These are phyloP conservation scores for Paraglomus brasilianum DNA, from an alignment of 192 early-diverging fungal genomes.

Conservation along the genomic window DNA sequence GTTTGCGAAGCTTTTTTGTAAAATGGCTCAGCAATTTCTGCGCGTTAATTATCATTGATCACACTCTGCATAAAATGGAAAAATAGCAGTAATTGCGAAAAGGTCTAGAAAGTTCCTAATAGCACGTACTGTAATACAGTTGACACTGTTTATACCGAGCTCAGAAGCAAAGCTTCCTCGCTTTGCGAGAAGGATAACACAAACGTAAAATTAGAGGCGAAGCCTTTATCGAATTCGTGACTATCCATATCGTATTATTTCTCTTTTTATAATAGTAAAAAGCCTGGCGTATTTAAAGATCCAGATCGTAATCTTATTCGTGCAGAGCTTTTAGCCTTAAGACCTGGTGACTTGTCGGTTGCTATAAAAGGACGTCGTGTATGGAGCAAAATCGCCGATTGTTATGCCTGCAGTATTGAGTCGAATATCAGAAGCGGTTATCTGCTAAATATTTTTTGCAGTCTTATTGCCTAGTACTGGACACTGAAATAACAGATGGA, in stretches of 20 bases:
- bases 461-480: constrained; percentile 23
- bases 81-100: too few relatives aligned
- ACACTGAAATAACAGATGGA: too few relatives aligned
- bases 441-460: constrained; percentile 25
- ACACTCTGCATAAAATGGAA: too few relatives aligned
- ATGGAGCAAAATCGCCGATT: constrained; percentile 24
- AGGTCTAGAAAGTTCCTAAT: too few relatives aligned
- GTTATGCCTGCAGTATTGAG: constrained; percentile 3
- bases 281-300: constrained; percentile 18
- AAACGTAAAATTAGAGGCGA: too few relatives aligned
- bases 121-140: too few relatives aligned
- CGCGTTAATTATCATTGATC: too few relatives aligned
- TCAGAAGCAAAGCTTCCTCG: too few relatives aligned
- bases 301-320: constrained; percentile 18
- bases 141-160: too few relatives aligned
- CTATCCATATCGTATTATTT: constrained; percentile 11
- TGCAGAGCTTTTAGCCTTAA: constrained; percentile 16
- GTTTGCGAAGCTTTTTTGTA: too few relatives aligned
- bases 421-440: constrained; percentile 19
- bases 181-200: too few relatives aligned
- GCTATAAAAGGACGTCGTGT: constrained; percentile 15
- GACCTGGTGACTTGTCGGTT: constrained; percentile 20
- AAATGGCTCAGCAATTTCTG: too few relatives aligned
- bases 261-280: constrained; percentile 29
- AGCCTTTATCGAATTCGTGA: constrained; percentile 11